Evolutionary conservation across 305 asterid species (phyloP).

Genomic region (Fraxinus latifolia): DNA sequence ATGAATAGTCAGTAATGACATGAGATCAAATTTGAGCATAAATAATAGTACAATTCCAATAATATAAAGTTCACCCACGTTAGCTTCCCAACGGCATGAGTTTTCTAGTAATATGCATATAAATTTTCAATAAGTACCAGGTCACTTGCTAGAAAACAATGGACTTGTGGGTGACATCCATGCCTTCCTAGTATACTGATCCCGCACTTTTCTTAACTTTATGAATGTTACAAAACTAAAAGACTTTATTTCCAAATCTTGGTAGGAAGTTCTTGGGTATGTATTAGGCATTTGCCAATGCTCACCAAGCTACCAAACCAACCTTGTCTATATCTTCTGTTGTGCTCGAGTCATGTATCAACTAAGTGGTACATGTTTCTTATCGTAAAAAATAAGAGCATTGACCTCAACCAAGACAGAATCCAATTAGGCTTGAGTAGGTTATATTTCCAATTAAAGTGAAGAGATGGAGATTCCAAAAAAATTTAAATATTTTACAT

Average conservation of each 20-base stretch:
- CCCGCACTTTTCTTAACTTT: not conserved
- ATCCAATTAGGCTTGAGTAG: slow-evolving; percentile 4
- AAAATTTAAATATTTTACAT: not conserved
- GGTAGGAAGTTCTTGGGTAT: not conserved
- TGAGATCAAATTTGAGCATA: not conserved
- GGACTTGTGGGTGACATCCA: not conserved
- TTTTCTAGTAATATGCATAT: not conserved
- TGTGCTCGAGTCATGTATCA: not conserved
- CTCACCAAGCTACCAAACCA: slow-evolving; percentile 6
- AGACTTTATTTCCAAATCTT: not conserved
- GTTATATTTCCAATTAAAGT: not conserved
- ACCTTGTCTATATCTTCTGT: not conserved
- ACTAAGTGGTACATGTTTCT: not conserved
- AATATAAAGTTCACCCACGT: not conserved
- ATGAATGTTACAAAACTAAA: not conserved
- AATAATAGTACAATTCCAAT: not conserved
- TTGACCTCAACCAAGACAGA: not conserved
- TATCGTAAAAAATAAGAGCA: not conserved
- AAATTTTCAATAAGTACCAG: not conserved
- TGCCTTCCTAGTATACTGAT: not conserved
- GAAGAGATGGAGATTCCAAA: not conserved
- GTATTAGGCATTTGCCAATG: not conserved
- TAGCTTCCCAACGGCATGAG: not conserved
- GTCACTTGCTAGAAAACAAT: not conserved
- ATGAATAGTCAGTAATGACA: not conserved